Conservation (phyloP, 1,284 basidiomycete genomes). For the Sanghuangporus sanghuang region DNA sequence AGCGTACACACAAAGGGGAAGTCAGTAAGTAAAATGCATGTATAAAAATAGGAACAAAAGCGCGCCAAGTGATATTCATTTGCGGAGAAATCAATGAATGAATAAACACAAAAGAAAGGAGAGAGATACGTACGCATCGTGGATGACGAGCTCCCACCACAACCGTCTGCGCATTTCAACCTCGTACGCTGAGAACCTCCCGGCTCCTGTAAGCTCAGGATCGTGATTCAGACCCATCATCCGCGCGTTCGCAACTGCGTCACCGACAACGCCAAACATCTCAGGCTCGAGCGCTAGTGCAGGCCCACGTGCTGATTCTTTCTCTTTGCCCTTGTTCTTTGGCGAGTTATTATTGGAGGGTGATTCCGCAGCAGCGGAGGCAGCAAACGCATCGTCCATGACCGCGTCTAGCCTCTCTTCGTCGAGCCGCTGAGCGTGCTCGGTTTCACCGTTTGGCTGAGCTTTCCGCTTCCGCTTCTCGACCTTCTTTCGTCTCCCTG, state of each 20-base stretch:
- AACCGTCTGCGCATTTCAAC: constrained; percentile 55
- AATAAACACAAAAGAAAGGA: not conserved
- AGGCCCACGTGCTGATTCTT: not conserved
- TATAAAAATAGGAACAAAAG: not conserved
- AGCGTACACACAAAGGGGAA: constrained; percentile 11
- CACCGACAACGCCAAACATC: constrained; percentile 44
- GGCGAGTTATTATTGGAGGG: not conserved
- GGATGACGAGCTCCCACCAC: constrained; percentile 74
- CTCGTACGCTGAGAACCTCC: constrained; percentile 41
- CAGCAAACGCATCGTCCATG: constrained; percentile 1
- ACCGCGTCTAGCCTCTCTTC: not conserved
- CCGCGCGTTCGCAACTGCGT: constrained; percentile 61
- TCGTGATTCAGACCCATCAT: constrained; percentile 58
- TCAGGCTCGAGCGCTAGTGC: constrained; percentile 10
- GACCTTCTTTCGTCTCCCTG: not conserved
- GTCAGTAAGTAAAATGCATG: not conserved
- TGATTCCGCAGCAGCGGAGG: not conserved
- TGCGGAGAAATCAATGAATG: not conserved
- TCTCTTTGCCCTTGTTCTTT: not conserved
- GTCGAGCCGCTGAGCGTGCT: not conserved
- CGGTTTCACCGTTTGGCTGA: not conserved
- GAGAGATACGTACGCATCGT: constrained; percentile 54
- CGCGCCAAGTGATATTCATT: not conserved
- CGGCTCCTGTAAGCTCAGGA: constrained; percentile 43
- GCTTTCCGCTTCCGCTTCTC: constrained; percentile 5